These are phyloP conservation scores for Rhizopogon vesiculosus DNA, from an alignment of 768 basidiomycete genomes.

Conservation along the genomic window DNA sequence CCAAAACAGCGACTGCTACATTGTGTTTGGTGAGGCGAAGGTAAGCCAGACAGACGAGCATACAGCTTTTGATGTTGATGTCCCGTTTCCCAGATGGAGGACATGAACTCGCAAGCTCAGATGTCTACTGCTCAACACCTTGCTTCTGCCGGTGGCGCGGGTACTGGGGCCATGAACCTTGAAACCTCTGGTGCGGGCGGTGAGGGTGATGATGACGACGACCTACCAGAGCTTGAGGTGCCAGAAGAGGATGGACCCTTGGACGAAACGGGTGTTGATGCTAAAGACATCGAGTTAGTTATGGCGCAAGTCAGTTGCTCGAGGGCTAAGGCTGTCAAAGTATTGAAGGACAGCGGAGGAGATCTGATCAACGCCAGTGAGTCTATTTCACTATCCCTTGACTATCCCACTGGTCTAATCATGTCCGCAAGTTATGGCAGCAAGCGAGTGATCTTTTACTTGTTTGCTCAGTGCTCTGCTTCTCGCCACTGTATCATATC, in stretches of 20 bases:
- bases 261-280: constrained; percentile 85
- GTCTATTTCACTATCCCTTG: constrained; percentile 30
- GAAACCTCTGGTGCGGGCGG: constrained; percentile 47
- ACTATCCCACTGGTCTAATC: constrained; percentile 7
- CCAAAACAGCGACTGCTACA: constrained; percentile 95
- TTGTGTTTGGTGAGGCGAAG: constrained; percentile 98
- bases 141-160: constrained; percentile 43
- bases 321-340: constrained; percentile 87
- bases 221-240: constrained; percentile 80
- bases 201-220: constrained; percentile 63
- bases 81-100: constrained; percentile 58
- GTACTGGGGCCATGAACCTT: constrained; percentile 39
- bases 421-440: constrained; percentile 74
- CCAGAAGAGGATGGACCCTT: constrained; percentile 77
- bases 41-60: constrained; percentile 27
- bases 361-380: constrained; percentile 96
- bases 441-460: constrained; percentile 65
- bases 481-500: constrained; percentile 26
- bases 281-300: constrained; percentile 93
- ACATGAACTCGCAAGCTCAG: constrained; percentile 79
- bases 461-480: constrained; percentile 28
- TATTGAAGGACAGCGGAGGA: constrained; percentile 85
- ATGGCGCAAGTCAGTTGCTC: constrained; percentile 87
- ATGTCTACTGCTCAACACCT: constrained; percentile 78
- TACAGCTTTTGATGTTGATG: neutral